These are phyloP conservation scores for Trichocomaceae sp. DNA, from an alignment of 2,329 filamentous ascomycete species.

Conservation along the genomic window DNA sequence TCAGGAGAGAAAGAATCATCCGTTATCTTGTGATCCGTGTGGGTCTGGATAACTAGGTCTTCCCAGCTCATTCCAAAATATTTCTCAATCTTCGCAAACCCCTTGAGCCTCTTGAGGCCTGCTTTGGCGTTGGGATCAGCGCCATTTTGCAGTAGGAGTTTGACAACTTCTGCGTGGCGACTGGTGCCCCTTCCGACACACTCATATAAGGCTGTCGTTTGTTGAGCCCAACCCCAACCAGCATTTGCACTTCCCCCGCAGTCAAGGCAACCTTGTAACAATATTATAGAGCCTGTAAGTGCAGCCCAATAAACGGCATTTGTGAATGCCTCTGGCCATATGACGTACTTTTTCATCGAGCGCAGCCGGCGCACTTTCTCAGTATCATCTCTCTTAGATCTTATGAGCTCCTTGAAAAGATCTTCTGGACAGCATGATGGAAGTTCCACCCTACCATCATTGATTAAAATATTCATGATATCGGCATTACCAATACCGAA, in stretches of 20 bases:
- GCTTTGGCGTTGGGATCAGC: background rate
- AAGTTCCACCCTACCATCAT: conserved; percentile 1
- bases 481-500: conserved; percentile 1
- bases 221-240: background rate
- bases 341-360: background rate
- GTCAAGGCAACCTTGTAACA: conserved; percentile 1
- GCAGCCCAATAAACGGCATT: conserved; percentile 6
- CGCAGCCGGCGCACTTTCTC: conserved; percentile 1
- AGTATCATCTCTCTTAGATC: conserved; percentile 4
- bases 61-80: conserved; percentile 1
- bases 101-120: background rate
- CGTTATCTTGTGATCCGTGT: background rate
- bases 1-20: conserved; percentile 1
- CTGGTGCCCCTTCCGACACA: background rate
- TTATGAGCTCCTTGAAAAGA: background rate
- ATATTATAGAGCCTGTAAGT: conserved; percentile 1
- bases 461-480: conserved; percentile 1
- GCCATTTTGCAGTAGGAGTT: conserved; percentile 3
- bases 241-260: conserved; percentile 2
- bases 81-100: background rate
- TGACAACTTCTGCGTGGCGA: conserved; percentile 3
- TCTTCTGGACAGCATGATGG: background rate
- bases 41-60: conserved; percentile 2
- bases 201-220: background rate
- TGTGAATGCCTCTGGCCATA: conserved; percentile 5